A percentile compares a stretch with the other conserved stretches of the same genome.
Evolutionary conservation across 345 rosid species (phyloP).

Genomic region (Jatropha curcas): DNA sequence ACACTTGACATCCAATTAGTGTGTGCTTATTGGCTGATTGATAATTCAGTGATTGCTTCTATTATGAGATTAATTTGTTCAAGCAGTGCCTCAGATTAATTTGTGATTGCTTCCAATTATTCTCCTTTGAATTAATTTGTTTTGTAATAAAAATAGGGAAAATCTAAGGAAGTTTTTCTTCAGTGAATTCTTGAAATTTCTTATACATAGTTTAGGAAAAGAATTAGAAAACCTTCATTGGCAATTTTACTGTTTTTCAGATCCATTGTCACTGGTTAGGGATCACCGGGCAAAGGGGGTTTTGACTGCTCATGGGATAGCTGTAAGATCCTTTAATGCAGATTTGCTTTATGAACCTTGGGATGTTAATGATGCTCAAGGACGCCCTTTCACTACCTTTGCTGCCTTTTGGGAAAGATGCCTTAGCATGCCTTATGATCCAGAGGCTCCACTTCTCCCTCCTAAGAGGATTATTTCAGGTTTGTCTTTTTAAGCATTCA

Average conservation of each 20-base stretch:
- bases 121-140: too few relatives aligned
- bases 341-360: constrained; percentile 99
- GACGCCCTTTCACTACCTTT: constrained; percentile 74
- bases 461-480: constrained; percentile 94
- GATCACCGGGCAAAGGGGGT: constrained; percentile 91
- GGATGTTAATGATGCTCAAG: constrained; percentile 85
- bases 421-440: constrained; percentile 96
- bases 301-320: constrained; percentile 69
- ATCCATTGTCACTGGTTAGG: constrained; percentile 88
- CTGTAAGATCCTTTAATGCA: constrained; percentile 78
- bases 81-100: neutral
- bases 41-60: constrained; percentile 12
- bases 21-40: neutral
- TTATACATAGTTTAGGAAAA: neutral
- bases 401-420: constrained; percentile 89
- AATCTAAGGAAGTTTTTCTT: neutral
- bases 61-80: neutral
- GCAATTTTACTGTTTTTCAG: constrained; percentile 51
- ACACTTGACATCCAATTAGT: neutral
- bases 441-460: constrained; percentile 96
- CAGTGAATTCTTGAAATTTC: constrained; percentile 6
- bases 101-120: neutral
- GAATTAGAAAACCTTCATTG: neutral
- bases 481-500: constrained; percentile 19
- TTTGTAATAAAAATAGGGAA: neutral